Evolutionary conservation across 371 early-diverging fungal genomes (phyloP).

Genomic region (Mortierella sp.): DNA sequence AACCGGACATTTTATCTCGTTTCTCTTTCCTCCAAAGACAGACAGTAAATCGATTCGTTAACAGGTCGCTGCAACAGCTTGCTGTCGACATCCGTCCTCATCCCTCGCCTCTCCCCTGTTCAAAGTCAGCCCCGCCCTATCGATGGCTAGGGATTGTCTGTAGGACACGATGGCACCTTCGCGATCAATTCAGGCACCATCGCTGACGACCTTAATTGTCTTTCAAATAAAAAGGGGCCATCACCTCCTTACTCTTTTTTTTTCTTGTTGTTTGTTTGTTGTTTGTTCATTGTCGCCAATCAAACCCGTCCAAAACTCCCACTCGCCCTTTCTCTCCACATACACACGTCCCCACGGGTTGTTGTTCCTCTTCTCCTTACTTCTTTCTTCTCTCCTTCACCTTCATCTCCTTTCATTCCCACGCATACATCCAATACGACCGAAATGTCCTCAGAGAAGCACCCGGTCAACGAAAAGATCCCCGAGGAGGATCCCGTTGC

Average conservation of each 20-base stretch:
- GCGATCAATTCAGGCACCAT: constrained; percentile 14
- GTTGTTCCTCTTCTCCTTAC: not conserved
- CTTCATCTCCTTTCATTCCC: not conserved
- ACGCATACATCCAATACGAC: not conserved
- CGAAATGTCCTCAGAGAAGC: constrained; percentile 24
- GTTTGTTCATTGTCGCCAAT: constrained; percentile 4
- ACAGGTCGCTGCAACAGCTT: not conserved
- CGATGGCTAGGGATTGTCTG: constrained; percentile 8
- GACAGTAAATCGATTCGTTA: not conserved
- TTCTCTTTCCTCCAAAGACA: not conserved
- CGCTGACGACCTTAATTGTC: no score
- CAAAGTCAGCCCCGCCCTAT: constrained; percentile 17
- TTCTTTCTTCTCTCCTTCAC: not conserved
- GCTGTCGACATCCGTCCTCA: constrained; percentile 1
- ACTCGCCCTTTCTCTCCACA: not conserved
- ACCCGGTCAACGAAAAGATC: constrained; percentile 8
- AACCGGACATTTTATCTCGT: not conserved
- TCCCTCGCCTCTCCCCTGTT: not conserved
- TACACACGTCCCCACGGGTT: not conserved
- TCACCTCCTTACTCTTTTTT: not conserved
- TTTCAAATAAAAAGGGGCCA: constrained; percentile 2
- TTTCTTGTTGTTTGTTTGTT: not conserved
- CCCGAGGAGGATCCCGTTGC: constrained; percentile 50
- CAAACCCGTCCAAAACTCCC: constrained; percentile 2
- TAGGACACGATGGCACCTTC: constrained; percentile 16